phyloP scores from a whole-genome alignment of 352 stramenopile species.

The Phytophthora europaea region DNA sequence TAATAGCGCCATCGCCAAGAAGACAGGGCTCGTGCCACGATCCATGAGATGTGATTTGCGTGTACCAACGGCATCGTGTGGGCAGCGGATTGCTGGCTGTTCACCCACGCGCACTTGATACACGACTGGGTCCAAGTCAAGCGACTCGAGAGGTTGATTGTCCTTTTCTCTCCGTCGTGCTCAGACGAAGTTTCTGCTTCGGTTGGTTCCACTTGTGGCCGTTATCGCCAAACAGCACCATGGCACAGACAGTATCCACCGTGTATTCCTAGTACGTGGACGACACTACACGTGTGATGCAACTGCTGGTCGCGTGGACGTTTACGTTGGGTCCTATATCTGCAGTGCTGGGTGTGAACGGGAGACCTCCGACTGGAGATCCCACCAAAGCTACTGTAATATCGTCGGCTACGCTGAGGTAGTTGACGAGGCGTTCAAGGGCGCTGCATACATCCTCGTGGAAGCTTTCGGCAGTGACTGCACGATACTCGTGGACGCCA shows the following conservation, averaged over 20 bases:
- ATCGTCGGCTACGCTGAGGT: not conserved
- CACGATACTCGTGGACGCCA: not conserved
- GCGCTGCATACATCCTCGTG: not conserved
- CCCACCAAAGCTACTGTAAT: not conserved
- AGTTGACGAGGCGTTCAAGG: not conserved
- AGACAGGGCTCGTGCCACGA: too few species aligned
- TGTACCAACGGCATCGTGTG: too few species aligned
- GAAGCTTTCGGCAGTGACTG: not conserved
- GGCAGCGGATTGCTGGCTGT: too few species aligned
- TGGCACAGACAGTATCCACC: not conserved
- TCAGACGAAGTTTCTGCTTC: too few species aligned
- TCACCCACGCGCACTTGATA: too few species aligned
- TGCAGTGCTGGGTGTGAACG: not conserved
- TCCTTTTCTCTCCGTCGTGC: too few species aligned
- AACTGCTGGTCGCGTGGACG: not conserved
- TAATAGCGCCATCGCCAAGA: too few species aligned
- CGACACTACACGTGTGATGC: not conserved
- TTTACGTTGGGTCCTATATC: not conserved
- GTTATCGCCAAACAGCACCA: not conserved
- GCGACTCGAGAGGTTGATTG: too few species aligned
- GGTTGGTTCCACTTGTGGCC: too few species aligned
- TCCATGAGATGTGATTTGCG: too few species aligned
- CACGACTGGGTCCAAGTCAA: too few species aligned
- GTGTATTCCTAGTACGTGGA: too few species aligned
- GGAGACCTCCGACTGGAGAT: not conserved